Percentiles rank a stretch among this genome's conserved stretches.
These are phyloP conservation scores for Talinum fruticosum DNA, from an alignment of 148 eudicot genomes.

Conservation along the genomic window DNA sequence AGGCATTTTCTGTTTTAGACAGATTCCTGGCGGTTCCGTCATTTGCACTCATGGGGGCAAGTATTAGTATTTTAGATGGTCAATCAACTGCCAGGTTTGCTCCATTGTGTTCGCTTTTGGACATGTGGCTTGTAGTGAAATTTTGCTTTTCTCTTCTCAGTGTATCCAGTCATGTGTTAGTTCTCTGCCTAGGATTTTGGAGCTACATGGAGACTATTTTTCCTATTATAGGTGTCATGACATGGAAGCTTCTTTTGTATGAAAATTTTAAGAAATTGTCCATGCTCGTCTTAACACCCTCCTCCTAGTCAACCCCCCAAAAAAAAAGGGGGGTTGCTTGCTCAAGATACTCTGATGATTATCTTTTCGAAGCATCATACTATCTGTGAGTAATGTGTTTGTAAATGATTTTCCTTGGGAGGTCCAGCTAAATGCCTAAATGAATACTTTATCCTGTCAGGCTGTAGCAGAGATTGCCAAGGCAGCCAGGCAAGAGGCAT, in stretches of 20 bases:
- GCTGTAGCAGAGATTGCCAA: conserved; percentile 86
- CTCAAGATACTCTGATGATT: neutral
- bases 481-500: conserved; percentile 77
- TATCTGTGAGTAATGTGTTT: neutral
- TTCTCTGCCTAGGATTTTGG: neutral
- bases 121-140: neutral
- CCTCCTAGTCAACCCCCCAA: neutral
- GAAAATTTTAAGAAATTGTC: neutral
- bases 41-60: neutral
- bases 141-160: neutral
- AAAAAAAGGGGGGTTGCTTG: neutral
- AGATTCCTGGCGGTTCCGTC: neutral
- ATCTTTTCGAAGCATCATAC: neutral
- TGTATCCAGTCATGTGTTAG: neutral
- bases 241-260: neutral
- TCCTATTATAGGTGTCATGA: neutral
- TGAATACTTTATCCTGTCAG: conserved; percentile 35
- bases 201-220: neutral
- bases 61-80: neutral
- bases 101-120: neutral
- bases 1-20: no score
- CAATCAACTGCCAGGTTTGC: neutral
- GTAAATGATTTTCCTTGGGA: neutral
- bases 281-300: neutral
- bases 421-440: neutral